Evolutionary conservation across 768 basidiomycete genomes (phyloP).

Genomic region (Hemileccinum rubropunctum): DNA sequence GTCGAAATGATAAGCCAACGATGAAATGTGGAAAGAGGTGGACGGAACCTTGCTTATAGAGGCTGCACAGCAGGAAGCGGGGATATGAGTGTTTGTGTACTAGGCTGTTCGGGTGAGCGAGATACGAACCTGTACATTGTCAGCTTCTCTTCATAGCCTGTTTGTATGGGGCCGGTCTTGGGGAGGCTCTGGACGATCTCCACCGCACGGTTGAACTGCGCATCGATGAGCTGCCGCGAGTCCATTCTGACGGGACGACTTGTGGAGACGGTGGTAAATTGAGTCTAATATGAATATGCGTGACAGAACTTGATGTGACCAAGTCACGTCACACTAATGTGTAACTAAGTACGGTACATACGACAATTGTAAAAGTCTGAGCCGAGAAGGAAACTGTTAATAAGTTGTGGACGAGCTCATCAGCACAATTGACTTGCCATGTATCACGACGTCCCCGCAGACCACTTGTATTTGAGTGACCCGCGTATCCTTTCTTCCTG

Average conservation of each 20-base stretch:
- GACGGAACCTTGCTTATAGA: conserved; percentile 86
- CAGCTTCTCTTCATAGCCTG: conserved; percentile 92
- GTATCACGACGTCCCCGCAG: conserved; percentile 42
- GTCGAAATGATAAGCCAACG: conserved; percentile 8
- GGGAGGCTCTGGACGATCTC: conserved; percentile 91
- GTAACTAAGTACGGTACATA: too few relatives aligned
- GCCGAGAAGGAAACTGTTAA: too few relatives aligned
- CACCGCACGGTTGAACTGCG: conserved; percentile 91
- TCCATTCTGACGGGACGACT: conserved; percentile 41
- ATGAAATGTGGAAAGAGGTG: neutral
- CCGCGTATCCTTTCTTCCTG: conserved; percentile 66
- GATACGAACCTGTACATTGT: conserved; percentile 79
- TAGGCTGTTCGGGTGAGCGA: neutral
- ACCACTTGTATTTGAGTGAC: conserved; percentile 74
- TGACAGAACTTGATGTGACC: conserved; percentile 13
- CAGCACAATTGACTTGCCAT: conserved; percentile 4
- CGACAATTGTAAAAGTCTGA: too few relatives aligned
- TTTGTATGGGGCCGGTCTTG: conserved; percentile 93
- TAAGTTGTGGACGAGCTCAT: too few relatives aligned
- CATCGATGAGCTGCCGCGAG: conserved; percentile 65
- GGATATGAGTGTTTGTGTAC: conserved; percentile 7
- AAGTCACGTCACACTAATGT: neutral
- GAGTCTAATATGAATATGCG: neutral
- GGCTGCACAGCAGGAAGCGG: conserved; percentile 40
- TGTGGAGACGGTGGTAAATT: neutral